These are phyloP conservation scores for Fusarium sterilihyphosum DNA, from an alignment of 2,329 filamentous ascomycete genomes.

Conservation along the genomic window DNA sequence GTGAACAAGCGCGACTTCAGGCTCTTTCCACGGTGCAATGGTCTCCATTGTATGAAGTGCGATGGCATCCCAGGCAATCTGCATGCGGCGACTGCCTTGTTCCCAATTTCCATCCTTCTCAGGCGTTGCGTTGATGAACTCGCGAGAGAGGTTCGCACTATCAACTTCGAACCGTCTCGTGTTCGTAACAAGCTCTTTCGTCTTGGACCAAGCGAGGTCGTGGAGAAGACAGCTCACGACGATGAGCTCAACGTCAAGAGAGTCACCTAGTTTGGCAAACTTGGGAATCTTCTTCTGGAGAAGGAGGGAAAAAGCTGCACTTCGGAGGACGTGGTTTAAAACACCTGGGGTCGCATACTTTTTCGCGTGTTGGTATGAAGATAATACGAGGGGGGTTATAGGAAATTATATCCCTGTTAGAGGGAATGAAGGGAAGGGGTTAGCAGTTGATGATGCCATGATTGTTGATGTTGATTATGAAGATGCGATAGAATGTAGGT, in stretches of 20 bases:
- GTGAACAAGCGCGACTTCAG: not conserved
- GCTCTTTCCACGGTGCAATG: not conserved
- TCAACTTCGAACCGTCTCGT: not conserved
- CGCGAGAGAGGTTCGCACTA: not conserved
- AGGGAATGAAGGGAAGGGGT: not conserved
- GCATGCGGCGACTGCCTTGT: not conserved
- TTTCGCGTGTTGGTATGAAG: not conserved
- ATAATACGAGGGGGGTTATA: fast-evolving
- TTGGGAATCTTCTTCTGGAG: not conserved
- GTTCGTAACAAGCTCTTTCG: not conserved
- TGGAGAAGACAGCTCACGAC: not conserved
- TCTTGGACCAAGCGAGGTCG: not conserved
- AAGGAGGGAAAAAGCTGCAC: not conserved
- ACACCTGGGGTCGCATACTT: not conserved
- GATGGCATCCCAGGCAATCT: not conserved
- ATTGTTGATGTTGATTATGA: fast-evolving
- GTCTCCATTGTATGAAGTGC: not conserved
- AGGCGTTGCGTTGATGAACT: not conserved
- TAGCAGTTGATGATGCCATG: not conserved
- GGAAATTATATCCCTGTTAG: not conserved
- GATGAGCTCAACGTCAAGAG: not conserved
- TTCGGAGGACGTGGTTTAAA: not conserved
- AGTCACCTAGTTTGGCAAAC: not conserved
- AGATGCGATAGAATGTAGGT: not conserved
- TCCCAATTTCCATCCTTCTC: fast-evolving